Base-by-base conservation (phyloP, 1,139 yeast genomes). In the Spencermartinsiella ligniputridi region DNA sequence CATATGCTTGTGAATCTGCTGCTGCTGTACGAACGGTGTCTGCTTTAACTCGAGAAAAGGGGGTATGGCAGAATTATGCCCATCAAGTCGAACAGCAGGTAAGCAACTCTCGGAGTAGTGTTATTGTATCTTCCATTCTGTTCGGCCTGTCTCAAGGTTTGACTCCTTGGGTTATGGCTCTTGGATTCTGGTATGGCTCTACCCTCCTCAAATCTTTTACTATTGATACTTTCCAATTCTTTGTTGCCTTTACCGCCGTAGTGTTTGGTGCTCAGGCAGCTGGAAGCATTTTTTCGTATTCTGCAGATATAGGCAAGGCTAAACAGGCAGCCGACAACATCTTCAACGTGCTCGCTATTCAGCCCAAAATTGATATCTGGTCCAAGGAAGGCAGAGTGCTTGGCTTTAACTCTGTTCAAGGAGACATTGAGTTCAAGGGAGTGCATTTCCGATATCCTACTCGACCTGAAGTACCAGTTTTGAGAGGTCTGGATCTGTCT, bases 221-320 rank as follows among this genome's bases (percentile, higher is more conserved):
- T 34, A 56, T 59, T 15, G 49, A 55, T 17, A 51, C 60, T 12
- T 55, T 58, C 48, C 61, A 58, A 41, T 66, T 65, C 54, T 66
- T 63, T 38, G 68, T 64, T 21, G 66, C 69, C n/a, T 66, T 66
- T 45, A 57, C 61, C 47, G 57, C 64, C 46, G 81, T 95, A 1
- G 84, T 88, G 8, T 84, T 84, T 59, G 96, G 96, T 4, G 71
- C 89, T 29, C 90, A 95, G 6, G 83, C 84, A 47, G 89, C 90
- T 52, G 90, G 88, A 53, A 81, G 95, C 1, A 95, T 87, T 52
- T 70, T 88, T 53, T 86, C 88, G 81, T 88, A 86, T 66, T 95
- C 95, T 35, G 84, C 90, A 3, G 96, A 95, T 55, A 62, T 67
- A 62, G 67, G 68, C 25, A 61, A 64, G 49, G 70, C 70, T 32